phyloP scores from a whole-genome alignment of 257 asterid genomes.

The Solanum okadae region DNA sequence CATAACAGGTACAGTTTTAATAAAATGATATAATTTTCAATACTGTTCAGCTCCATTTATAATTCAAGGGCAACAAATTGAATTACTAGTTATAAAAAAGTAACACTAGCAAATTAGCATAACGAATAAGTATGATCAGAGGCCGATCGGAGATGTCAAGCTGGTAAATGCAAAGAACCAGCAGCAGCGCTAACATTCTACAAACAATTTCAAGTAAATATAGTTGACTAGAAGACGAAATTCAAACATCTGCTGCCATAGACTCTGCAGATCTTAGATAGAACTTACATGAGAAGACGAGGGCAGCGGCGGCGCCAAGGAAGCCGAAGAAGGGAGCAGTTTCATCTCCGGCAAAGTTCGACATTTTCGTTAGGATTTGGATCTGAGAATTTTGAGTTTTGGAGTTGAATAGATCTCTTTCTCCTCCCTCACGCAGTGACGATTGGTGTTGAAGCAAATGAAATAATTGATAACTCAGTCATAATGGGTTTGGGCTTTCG shows the following conservation, averaged over 20 bases:
- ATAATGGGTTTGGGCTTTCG: background rate
- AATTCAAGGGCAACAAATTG: background rate
- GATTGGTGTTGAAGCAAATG: background rate
- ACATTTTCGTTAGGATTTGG: background rate
- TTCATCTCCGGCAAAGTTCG: slow-evolving; percentile 63
- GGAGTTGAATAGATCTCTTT: background rate
- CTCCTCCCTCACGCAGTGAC: background rate
- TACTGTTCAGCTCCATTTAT: background rate
- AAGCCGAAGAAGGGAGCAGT: slow-evolving; percentile 70
- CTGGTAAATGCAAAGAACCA: background rate
- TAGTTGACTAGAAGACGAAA: background rate
- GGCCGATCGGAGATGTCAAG: background rate
- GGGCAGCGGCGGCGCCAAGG: slow-evolving; percentile 69
- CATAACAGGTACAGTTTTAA: background rate
- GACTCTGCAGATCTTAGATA: background rate
- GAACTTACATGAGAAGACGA: slow-evolving; percentile 54
- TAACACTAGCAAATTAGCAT: background rate
- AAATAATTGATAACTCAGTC: background rate
- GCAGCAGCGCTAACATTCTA: background rate
- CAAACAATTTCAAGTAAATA: background rate
- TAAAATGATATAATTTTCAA: background rate
- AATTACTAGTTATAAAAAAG: background rate
- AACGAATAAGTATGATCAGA: background rate
- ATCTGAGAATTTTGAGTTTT: background rate
- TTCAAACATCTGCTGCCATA: background rate